Conservation (phyloP, 108 stramenopile genomes). For the Pelagomonas calceolata region DNA sequence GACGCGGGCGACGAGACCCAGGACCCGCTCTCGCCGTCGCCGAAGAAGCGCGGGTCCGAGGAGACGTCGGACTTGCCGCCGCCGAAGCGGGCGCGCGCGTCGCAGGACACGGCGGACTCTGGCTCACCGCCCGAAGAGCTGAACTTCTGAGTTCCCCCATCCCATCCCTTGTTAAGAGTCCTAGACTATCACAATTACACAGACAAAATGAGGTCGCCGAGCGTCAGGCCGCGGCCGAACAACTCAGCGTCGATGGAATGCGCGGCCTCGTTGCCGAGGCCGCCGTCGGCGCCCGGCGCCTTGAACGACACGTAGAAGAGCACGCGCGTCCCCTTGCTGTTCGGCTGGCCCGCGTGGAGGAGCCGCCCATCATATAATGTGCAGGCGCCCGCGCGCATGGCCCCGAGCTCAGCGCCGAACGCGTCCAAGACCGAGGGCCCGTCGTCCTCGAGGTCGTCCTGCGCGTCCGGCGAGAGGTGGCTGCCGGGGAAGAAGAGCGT, state of each 20-base stretch:
- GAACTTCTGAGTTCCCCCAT: no score
- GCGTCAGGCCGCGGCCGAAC: not conserved
- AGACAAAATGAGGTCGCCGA: not conserved
- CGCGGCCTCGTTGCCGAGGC: not conserved
- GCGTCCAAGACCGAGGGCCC: no score
- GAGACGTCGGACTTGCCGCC: no score
- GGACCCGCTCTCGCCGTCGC: no score
- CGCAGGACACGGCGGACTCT: no score
- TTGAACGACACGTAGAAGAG: not conserved
- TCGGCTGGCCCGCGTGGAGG: not conserved
- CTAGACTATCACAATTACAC: no score
- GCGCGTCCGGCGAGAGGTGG: not conserved
- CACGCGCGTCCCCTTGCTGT: not conserved
- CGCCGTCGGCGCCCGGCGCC: not conserved
- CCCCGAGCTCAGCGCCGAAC: not conserved
- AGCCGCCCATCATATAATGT: not conserved
- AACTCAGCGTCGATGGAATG: not conserved
- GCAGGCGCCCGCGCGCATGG: not conserved
- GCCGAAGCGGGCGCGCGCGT: no score
- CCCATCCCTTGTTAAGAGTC: no score
- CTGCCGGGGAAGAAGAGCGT: not conserved
- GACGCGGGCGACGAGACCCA: no score
- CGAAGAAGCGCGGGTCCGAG: no score
- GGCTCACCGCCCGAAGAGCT: no score
- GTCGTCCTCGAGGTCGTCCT: not conserved